Evolutionary conservation across 345 rosid genomes (phyloP).

Genomic region (Murraya paniculata): DNA sequence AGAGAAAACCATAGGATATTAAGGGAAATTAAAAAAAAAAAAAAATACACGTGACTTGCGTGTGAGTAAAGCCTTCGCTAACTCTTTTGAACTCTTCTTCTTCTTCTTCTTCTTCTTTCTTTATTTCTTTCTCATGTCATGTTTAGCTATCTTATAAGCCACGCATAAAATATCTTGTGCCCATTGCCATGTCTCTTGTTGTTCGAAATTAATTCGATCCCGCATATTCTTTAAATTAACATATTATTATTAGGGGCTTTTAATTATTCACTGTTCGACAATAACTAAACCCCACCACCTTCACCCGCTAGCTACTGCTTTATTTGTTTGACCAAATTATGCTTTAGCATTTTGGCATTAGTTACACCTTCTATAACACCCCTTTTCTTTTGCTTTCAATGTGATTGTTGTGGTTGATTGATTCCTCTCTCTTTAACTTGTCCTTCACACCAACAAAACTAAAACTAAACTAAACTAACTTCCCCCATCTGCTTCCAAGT

Average conservation of each 20-base stretch:
- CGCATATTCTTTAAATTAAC: background rate
- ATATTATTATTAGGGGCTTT: background rate
- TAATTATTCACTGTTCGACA: background rate
- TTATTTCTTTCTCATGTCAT: background rate
- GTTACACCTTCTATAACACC: constrained; percentile 11
- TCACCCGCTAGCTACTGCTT: background rate
- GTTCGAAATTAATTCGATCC: background rate
- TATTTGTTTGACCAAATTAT: background rate
- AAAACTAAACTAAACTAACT: too few relatives aligned
- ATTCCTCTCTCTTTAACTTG: background rate
- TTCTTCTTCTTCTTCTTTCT: background rate
- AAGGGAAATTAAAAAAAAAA: too few relatives aligned
- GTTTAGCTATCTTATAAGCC: constrained; percentile 17
- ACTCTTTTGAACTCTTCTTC: background rate
- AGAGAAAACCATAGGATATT: too few relatives aligned
- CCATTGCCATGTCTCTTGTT: background rate
- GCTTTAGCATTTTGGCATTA: constrained; percentile 1
- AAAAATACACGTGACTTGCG: constrained; percentile 25
- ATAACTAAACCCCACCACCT: background rate
- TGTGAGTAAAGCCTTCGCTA: constrained; percentile 9
- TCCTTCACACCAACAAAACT: background rate
- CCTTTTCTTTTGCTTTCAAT: background rate
- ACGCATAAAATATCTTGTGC: constrained; percentile 9
- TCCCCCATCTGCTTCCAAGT: background rate
- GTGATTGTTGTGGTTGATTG: background rate